Conservation (phyloP, 208 protist species). For the Phytomonas francai region DNA sequence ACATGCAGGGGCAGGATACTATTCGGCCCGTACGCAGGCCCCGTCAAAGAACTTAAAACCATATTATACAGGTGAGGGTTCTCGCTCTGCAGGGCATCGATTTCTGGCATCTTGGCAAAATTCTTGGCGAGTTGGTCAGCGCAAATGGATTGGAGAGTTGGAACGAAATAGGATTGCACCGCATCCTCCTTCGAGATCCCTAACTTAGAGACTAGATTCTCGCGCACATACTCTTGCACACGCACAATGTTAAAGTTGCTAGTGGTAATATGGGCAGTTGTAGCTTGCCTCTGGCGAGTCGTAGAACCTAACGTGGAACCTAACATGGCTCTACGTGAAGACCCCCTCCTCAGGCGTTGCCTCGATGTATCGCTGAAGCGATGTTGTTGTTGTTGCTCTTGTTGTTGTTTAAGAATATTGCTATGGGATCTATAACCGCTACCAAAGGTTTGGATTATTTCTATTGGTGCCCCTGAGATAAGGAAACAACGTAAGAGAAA, state of each 20-base stretch:
- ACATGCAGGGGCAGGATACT: constrained; percentile 41
- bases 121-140: constrained; percentile 57
- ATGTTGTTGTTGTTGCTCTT: too few species aligned
- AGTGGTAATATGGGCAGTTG: constrained; percentile 1
- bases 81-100: constrained; percentile 49
- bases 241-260: constrained; percentile 70
- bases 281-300: constrained; percentile 9
- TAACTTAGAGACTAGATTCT: constrained; percentile 13
- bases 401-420: background rate
- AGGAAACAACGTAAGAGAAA: background rate
- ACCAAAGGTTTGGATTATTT: background rate
- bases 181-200: constrained; percentile 21
- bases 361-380: too few species aligned
- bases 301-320: background rate
- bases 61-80: constrained; percentile 49
- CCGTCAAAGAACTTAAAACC: constrained; percentile 41
- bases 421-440: background rate
- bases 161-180: constrained; percentile 64
- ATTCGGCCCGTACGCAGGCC: constrained; percentile 21
- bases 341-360: background rate
- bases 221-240: constrained; percentile 34
- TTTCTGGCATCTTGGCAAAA: constrained; percentile 43
- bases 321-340: background rate
- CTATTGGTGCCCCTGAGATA: background rate
- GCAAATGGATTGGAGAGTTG: constrained; percentile 61